Conservation (phyloP, 768 basidiomycete genomes). For the Amanita polypyramis region DNA sequence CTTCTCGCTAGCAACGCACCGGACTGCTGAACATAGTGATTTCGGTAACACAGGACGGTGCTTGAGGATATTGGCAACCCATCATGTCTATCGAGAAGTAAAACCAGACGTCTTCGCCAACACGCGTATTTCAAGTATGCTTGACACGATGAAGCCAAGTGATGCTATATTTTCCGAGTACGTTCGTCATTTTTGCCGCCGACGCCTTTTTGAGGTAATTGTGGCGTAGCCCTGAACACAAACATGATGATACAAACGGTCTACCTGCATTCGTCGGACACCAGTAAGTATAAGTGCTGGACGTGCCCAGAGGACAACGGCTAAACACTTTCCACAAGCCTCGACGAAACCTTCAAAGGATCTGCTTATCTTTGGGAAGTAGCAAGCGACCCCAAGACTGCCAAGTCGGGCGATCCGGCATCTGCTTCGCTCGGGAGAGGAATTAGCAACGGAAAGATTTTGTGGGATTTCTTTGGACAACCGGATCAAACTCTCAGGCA, state of each 20-base stretch:
- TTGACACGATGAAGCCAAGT: slow-evolving; percentile 8
- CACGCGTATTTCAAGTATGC: slow-evolving; percentile 14
- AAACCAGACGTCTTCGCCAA: slow-evolving; percentile 17
- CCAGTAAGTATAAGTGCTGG: slow-evolving; percentile 9
- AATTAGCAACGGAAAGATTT: slow-evolving; percentile 10
- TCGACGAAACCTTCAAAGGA: slow-evolving; percentile 16
- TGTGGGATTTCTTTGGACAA: slow-evolving; percentile 14
- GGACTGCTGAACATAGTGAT: background rate
- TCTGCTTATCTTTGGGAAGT: slow-evolving; percentile 19
- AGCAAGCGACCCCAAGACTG: slow-evolving; percentile 14
- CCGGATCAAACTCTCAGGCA: slow-evolving; percentile 17
- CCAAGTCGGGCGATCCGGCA: slow-evolving; percentile 11
- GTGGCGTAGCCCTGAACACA: slow-evolving; percentile 14
- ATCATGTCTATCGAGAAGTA: slow-evolving; percentile 17
- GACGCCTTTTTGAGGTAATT: background rate
- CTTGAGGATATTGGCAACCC: slow-evolving; percentile 17
- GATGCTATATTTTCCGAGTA: background rate
- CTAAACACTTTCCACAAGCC: slow-evolving; percentile 7
- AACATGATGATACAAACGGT: slow-evolving; percentile 18
- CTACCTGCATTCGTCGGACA: slow-evolving; percentile 17
- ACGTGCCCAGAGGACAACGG: background rate
- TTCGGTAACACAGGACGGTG: slow-evolving; percentile 11
- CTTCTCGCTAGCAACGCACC: background rate
- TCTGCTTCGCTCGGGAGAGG: slow-evolving; percentile 13
- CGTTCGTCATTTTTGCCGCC: background rate